Conservation (phyloP, 768 basidiomycete species). For the Russula earlei region DNA sequence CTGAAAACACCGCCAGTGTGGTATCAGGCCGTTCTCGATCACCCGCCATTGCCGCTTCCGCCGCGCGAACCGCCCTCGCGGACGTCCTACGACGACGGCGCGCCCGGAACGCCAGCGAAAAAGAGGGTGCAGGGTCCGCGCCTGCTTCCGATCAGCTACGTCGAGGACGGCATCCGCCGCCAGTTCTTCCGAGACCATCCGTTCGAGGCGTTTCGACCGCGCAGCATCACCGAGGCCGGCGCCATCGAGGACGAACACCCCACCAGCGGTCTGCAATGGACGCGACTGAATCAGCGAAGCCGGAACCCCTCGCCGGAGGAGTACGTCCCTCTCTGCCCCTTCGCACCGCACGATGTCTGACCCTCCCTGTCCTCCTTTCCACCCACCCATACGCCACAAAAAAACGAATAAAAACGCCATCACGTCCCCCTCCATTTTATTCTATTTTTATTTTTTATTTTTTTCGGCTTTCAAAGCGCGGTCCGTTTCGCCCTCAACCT, state of each 20-base stretch:
- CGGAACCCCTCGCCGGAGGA: conserved; percentile 83
- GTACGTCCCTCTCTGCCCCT: too few relatives aligned
- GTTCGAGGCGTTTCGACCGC: conserved; percentile 84
- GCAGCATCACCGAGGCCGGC: conserved; percentile 63
- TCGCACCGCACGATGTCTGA: too few relatives aligned
- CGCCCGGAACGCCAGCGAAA: background rate
- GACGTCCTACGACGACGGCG: conserved; percentile 39
- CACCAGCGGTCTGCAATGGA: conserved; percentile 60
- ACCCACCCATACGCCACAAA: too few relatives aligned
- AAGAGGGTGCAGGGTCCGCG: conserved; percentile 14
- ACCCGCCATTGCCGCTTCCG: conserved; percentile 84
- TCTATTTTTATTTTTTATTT: too few relatives aligned
- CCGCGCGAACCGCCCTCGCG: conserved; percentile 58
- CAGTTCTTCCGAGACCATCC: conserved; percentile 96
- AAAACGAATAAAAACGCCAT: too few relatives aligned
- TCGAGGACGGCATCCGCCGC: conserved; percentile 77
- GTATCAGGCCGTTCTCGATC: conserved; percentile 75
- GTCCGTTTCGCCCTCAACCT: conserved; percentile 76
- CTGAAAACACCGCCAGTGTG: conserved; percentile 64
- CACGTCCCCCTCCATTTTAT: too few relatives aligned
- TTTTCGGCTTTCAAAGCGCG: conserved; percentile 38
- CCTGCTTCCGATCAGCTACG: conserved; percentile 58
- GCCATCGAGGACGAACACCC: conserved; percentile 47
- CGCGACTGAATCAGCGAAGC: conserved; percentile 67
- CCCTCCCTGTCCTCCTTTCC: too few relatives aligned